Conservation (phyloP, 169 alveolate species). For the Perkinsus olseni region DNA sequence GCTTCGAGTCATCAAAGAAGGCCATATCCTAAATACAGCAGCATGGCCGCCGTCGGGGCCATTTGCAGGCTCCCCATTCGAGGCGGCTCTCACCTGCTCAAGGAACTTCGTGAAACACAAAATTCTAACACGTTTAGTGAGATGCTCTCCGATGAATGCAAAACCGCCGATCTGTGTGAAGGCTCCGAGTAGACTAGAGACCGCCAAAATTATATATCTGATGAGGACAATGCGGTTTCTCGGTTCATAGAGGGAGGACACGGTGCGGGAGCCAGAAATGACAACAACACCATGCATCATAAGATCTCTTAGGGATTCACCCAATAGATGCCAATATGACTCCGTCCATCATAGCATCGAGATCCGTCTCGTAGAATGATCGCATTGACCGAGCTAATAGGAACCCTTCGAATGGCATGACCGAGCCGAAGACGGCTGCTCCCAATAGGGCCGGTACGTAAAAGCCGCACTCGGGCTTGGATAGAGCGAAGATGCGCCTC, state of each 20-base stretch:
- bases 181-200: neutral
- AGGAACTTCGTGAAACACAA: neutral
- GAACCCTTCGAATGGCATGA: neutral
- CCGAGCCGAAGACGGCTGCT: neutral
- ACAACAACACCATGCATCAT: too few species aligned
- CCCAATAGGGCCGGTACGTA: neutral
- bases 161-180: neutral
- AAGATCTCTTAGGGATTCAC: too few species aligned
- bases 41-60: too few species aligned
- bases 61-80: too few species aligned
- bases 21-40: constrained; percentile 21
- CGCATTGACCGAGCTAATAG: neutral
- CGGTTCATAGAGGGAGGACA: too few species aligned
- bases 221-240: too few species aligned
- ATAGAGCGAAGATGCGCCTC: neutral
- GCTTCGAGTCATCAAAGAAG: constrained; percentile 38
- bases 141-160: neutral
- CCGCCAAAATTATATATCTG: neutral
- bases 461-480: neutral
- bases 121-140: neutral
- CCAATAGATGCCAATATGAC: neutral
- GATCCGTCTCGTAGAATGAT: neutral
- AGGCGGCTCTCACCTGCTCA: constrained; percentile 15
- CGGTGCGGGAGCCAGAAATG: too few species aligned
- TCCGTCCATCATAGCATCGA: neutral